Percentiles rank a stretch among this genome's conserved stretches.
These are phyloP conservation scores for Anthracocystis setariae DNA, from an alignment of 1,284 basidiomycete genomes.

Conservation along the genomic window DNA sequence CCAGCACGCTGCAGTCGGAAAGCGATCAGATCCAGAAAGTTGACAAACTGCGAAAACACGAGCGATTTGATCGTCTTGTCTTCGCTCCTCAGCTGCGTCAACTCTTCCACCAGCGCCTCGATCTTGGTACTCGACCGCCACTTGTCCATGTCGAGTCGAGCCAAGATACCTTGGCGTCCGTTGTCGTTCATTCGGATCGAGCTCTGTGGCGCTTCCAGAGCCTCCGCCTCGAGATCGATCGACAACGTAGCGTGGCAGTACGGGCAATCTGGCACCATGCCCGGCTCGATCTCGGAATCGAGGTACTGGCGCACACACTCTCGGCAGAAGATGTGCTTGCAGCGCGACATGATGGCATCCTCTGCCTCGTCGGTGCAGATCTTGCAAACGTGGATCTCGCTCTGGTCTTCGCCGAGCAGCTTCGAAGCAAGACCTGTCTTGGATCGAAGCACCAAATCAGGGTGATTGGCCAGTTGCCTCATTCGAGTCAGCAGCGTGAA, in stretches of 20 bases:
- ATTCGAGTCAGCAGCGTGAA: slow-evolving; percentile 70
- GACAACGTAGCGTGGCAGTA: slow-evolving; percentile 93
- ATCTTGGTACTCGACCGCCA: slow-evolving; percentile 98
- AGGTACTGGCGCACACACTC: slow-evolving; percentile 96
- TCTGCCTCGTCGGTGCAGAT: slow-evolving; percentile 97
- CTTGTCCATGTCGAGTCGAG: slow-evolving; percentile 83
- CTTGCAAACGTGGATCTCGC: slow-evolving; percentile 74
- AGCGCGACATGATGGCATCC: slow-evolving; percentile 89
- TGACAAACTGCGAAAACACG: slow-evolving; percentile 94
- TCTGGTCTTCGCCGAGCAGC: slow-evolving; percentile 57
- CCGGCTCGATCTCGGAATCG: slow-evolving; percentile 75
- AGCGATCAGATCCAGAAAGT: slow-evolving; percentile 82
- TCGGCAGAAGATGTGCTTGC: slow-evolving; percentile 83
- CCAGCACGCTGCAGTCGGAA: slow-evolving; percentile 91
- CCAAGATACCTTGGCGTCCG: slow-evolving; percentile 87
- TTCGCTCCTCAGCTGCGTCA: slow-evolving; percentile 82
- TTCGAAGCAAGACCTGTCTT: slow-evolving; percentile 71
- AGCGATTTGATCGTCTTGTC: slow-evolving; percentile 95
- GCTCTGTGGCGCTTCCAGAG: slow-evolving; percentile 80
- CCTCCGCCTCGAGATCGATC: slow-evolving; percentile 92
- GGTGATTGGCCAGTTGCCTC: slow-evolving; percentile 71
- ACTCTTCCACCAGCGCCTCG: slow-evolving; percentile 93
- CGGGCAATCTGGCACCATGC: slow-evolving; percentile 80
- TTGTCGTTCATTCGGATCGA: slow-evolving; percentile 68
- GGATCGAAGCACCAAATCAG: slow-evolving; percentile 92